Percentiles rank a stretch among this genome's conserved stretches.
phyloP scores from a whole-genome alignment of 2,329 filamentous ascomycete species.

The Alternaria dauci region DNA sequence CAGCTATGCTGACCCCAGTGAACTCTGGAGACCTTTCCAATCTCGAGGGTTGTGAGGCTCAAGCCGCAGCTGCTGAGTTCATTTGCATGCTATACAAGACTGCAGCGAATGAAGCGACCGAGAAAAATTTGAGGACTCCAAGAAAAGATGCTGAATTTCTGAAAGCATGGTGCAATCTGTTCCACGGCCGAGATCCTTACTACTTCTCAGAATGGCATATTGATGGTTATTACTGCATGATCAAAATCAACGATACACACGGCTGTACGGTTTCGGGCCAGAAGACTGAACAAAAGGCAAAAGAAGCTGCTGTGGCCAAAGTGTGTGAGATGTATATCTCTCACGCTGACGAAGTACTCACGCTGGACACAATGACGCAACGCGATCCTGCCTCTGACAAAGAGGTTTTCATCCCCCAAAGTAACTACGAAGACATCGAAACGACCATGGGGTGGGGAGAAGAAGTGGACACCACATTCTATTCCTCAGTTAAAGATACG shows the following conservation, averaged over 20 bases:
- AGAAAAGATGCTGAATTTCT: neutral
- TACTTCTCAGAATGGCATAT: neutral
- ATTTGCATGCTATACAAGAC: neutral
- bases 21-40: neutral
- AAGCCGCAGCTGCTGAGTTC: neutral
- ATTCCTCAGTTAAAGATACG: neutral
- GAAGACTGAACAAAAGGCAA: neutral
- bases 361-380: neutral
- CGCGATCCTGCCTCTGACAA: conserved; percentile 11
- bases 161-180: neutral
- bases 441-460: neutral
- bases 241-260: neutral
- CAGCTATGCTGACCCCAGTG: neutral
- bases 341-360: neutral
- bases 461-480: neutral
- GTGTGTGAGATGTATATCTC: neutral
- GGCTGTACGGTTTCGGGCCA: neutral
- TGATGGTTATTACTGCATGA: conserved; percentile 1
- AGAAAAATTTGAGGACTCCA: neutral
- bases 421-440: neutral
- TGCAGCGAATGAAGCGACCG: neutral
- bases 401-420: neutral
- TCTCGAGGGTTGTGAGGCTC: neutral
- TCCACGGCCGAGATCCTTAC: neutral
- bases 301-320: conserved; percentile 1